Conservation (phyloP, 176 grass and related monocot species). For the Eragrostis nindensis region DNA sequence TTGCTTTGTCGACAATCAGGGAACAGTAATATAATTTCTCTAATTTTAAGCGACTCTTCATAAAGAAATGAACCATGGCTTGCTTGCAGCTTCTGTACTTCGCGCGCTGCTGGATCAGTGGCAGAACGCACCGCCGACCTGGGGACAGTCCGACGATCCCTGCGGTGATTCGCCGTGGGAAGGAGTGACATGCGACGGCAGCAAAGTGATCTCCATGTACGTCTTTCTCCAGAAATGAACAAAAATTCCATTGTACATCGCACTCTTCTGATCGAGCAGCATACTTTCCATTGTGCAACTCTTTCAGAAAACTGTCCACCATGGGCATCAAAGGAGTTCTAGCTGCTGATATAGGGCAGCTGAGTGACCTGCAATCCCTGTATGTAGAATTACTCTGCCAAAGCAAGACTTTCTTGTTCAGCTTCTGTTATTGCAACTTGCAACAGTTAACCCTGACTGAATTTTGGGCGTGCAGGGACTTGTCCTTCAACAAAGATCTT, state of each 20-base stretch:
- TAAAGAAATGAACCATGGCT: not conserved
- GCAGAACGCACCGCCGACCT: constrained; percentile 73
- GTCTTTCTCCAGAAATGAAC: not conserved
- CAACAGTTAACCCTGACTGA: constrained; percentile 10
- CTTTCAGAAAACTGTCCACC: constrained; percentile 79
- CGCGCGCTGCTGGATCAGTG: constrained; percentile 72
- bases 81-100: constrained; percentile 61
- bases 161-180: constrained; percentile 80
- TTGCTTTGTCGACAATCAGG: not conserved
- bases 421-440: constrained; percentile 14
- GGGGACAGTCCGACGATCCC: constrained; percentile 78
- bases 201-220: constrained; percentile 77
- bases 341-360: constrained; percentile 72
- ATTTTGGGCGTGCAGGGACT: constrained; percentile 56
- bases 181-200: constrained; percentile 60
- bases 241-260: not conserved
- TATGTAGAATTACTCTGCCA: constrained; percentile 45
- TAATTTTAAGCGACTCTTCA: too few species aligned
- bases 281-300: constrained; percentile 6
- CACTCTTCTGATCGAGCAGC: not conserved
- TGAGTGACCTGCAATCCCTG: constrained; percentile 67
- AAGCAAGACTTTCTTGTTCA: not conserved
- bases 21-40: not conserved
- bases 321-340: constrained; percentile 81
- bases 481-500: constrained; percentile 76